phyloP scores from a whole-genome alignment of 495 filamentous ascomycete genomes.

The Xylaria palmicola region DNA sequence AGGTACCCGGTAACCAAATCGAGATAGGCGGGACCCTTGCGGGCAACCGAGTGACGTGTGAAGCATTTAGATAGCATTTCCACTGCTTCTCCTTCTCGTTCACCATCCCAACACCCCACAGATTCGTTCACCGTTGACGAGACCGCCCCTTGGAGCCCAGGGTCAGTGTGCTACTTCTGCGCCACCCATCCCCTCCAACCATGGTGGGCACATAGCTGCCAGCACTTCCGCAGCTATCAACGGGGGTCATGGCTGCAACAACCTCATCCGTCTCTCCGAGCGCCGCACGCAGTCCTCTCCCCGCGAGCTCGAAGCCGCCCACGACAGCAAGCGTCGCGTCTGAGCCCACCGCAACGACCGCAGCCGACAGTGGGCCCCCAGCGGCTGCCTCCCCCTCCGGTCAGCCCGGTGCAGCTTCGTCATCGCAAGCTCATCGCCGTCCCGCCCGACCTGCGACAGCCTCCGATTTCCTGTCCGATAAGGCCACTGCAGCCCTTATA shows the following conservation, averaged over 20 bases:
- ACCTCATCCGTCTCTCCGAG: slow-evolving; percentile 21
- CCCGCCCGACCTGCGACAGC: slow-evolving; percentile 26
- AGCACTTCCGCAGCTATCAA: slow-evolving; percentile 16
- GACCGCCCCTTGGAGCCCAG: neutral
- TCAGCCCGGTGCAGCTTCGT: slow-evolving; percentile 25
- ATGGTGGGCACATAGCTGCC: slow-evolving; percentile 7
- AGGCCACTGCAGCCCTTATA: slow-evolving; percentile 50
- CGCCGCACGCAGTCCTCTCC: slow-evolving; percentile 19
- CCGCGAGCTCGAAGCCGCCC: slow-evolving; percentile 13
- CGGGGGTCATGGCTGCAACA: slow-evolving; percentile 25
- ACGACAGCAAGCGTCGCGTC: slow-evolving; percentile 2
- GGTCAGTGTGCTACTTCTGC: neutral
- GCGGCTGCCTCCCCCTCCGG: slow-evolving; percentile 8
- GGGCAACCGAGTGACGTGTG: neutral
- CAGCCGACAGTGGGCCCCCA: neutral
- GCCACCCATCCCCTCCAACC: neutral
- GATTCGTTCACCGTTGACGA: too few species aligned
- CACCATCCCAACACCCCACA: too few species aligned
- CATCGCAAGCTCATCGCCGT: slow-evolving; percentile 28
- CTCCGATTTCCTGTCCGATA: slow-evolving; percentile 50
- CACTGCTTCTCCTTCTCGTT: too few species aligned
- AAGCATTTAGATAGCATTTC: too few species aligned
- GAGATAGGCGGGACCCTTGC: too few species aligned
- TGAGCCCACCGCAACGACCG: neutral
- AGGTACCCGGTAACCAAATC: too few species aligned